Evolutionary conservation across 441 rosid species (phyloP).

Genomic region (Gossypium aridum): DNA sequence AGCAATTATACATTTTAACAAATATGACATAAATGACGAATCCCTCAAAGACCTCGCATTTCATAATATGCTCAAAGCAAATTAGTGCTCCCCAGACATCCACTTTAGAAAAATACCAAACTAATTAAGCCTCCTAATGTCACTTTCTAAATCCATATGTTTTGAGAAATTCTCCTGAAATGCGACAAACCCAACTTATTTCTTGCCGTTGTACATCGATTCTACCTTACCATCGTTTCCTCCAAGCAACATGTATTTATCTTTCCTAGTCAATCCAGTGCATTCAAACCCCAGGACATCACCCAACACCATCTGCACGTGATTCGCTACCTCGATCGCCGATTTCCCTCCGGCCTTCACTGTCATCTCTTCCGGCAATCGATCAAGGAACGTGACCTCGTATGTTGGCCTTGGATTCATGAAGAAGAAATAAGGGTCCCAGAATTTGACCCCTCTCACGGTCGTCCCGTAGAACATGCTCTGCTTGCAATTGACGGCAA

Average conservation of each 20-base stretch:
- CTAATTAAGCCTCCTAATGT: background rate
- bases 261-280: constrained; percentile 81
- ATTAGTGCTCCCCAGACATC: background rate
- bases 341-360: constrained; percentile 82
- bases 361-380: constrained; percentile 77
- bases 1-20: constrained; percentile 7
- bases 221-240: constrained; percentile 95
- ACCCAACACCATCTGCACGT: constrained; percentile 82
- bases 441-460: constrained; percentile 87
- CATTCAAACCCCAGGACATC: constrained; percentile 71
- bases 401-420: constrained; percentile 94
- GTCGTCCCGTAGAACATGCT: constrained; percentile 87
- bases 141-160: background rate
- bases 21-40: background rate
- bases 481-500: constrained; percentile 83
- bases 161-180: background rate
- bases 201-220: constrained; percentile 55
- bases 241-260: constrained; percentile 85
- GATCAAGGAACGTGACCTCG: constrained; percentile 79
- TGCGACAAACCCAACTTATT: constrained; percentile 16
- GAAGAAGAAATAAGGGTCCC: constrained; percentile 95
- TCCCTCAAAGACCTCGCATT: background rate
- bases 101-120: background rate
- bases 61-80: background rate
- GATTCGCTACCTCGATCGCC: constrained; percentile 78